phyloP scores from a whole-genome alignment of 108 stramenopile genomes.

The Tribonema minus region DNA sequence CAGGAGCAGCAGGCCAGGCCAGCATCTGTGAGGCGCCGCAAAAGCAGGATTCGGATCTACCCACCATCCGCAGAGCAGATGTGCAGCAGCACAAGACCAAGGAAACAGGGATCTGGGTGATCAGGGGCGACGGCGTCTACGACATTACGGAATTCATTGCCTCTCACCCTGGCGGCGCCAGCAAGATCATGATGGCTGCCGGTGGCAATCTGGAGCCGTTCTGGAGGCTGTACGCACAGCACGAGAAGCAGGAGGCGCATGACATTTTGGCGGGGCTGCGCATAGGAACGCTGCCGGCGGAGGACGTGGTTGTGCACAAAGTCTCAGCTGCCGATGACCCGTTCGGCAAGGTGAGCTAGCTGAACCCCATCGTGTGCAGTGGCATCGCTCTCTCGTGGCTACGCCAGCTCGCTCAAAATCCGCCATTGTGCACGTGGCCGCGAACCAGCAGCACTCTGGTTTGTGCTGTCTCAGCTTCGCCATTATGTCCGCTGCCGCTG shows the following conservation, averaged over 20 bases:
- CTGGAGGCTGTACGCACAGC: conserved; percentile 66
- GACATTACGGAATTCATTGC: conserved; percentile 88
- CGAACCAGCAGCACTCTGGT: too few relatives aligned
- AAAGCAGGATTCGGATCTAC: too few relatives aligned
- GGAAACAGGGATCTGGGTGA: conserved; percentile 74
- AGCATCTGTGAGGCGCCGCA: too few relatives aligned
- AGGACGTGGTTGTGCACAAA: conserved; percentile 28
- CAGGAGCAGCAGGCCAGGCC: too few relatives aligned
- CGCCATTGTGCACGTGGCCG: too few relatives aligned
- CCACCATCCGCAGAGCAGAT: conserved; percentile 43
- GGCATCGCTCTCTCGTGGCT: too few relatives aligned
- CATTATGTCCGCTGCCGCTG: too few relatives aligned
- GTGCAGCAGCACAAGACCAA: conserved; percentile 47
- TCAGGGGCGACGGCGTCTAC: conserved; percentile 80
- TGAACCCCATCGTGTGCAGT: too few relatives aligned
- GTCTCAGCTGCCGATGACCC: conserved; percentile 36
- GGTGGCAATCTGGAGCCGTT: conserved; percentile 73
- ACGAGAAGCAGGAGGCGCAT: conserved; percentile 42
- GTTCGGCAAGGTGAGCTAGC: conserved; percentile 12
- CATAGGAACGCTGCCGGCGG: conserved; percentile 43
- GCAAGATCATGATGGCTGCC: conserved; percentile 80
- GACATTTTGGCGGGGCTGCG: conserved; percentile 35
- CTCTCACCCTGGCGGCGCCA: conserved; percentile 64
- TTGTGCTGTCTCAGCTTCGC: too few relatives aligned
- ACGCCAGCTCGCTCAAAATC: too few relatives aligned